These are phyloP conservation scores for Hebeloma cylindrosporum DNA, from an alignment of 768 basidiomycete genomes.

Conservation along the genomic window DNA sequence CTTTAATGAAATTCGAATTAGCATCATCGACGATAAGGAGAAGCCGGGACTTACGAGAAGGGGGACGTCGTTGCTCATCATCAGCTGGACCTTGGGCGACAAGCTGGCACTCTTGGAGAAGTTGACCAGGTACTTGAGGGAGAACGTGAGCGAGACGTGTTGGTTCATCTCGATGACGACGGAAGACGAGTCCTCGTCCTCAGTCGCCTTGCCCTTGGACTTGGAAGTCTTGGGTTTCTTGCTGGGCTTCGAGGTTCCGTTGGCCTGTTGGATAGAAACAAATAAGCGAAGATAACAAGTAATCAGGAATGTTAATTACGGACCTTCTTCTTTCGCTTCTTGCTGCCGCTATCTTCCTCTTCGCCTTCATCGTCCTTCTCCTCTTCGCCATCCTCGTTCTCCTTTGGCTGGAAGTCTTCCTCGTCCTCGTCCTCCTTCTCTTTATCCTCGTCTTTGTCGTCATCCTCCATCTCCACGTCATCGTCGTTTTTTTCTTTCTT, in stretches of 20 bases:
- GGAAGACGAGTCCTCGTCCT: constrained; percentile 50
- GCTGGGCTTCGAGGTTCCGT: constrained; percentile 39
- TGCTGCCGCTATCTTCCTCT: constrained; percentile 46
- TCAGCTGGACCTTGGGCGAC: constrained; percentile 23
- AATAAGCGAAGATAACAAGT: not conserved
- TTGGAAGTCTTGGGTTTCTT: constrained; percentile 52
- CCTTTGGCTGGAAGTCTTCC: constrained; percentile 45
- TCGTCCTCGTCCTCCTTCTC: constrained; percentile 52
- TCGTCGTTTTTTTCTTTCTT: constrained; percentile 6
- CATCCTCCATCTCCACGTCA: constrained; percentile 22
- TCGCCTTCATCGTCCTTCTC: constrained; percentile 50
- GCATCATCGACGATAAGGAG: constrained; percentile 4
- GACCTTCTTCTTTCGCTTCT: constrained; percentile 77
- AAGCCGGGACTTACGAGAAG: constrained; percentile 25
- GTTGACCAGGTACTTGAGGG: constrained; percentile 95
- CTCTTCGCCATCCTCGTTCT: constrained; percentile 43
- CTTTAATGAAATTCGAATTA: constrained; percentile 34
- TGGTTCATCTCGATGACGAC: constrained; percentile 86
- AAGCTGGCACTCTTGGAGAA: constrained; percentile 89
- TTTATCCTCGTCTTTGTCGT: constrained; percentile 43
- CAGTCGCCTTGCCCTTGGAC: constrained; percentile 58
- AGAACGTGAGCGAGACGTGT: constrained; percentile 91
- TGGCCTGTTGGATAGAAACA: constrained; percentile 25
- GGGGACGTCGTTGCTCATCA: constrained; percentile 31
- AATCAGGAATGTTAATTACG: not conserved